Evolutionary conservation across 805 yeast genomes (phyloP), one percentile per base, ranked within the genome.

Genomic region (Pichia manshurica): DNA sequence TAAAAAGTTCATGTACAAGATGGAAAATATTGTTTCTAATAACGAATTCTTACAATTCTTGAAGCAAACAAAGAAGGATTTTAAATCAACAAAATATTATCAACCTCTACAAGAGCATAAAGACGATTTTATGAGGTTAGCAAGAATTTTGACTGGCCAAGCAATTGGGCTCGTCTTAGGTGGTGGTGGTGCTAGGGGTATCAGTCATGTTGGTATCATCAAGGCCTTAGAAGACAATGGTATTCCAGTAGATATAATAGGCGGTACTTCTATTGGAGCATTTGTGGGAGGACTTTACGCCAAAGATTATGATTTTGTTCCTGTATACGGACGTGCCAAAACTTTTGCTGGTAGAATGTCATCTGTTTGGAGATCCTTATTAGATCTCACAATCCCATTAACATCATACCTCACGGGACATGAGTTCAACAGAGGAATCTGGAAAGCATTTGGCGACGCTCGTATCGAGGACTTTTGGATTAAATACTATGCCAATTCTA

Each of bases 401-500:
- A 89, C 96, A 0, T 84, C 97, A 0, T 91, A 95, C 61, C 86
- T 95, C 10, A 93, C 99, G 1, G 99, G 99, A 0, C 96, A 93
- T 65, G 98, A 89, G 64, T 91, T 91, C 66, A 91, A 91, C 64
- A 73, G 98, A 55, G 98, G 99, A 43, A 79, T 91, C n/a, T 93
- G 97, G 96, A 91, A 93, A 64, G 79, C 87, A 0, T 86, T 91
- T 68, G 97, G 98, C 0, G 91, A 87, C 53, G 77, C 82, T 13
- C 82, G 96, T 58, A 88, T 91, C 54, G 99, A 91, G 62, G 99
- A 91, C 62, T 91, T 91, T 63, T 91, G 99, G 99, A 75, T 91
- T 51, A 81, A 77, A 52, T 91, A 78, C 63, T 91, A 79, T 61
- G 82, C 93, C 59, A 91, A 93, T 61, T 87, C 98, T 1, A 91